Base-by-base conservation (phyloP, 2,329 filamentous ascomycete genomes). In the Ophiocordyceps camponoti-rufipedis region DNA sequence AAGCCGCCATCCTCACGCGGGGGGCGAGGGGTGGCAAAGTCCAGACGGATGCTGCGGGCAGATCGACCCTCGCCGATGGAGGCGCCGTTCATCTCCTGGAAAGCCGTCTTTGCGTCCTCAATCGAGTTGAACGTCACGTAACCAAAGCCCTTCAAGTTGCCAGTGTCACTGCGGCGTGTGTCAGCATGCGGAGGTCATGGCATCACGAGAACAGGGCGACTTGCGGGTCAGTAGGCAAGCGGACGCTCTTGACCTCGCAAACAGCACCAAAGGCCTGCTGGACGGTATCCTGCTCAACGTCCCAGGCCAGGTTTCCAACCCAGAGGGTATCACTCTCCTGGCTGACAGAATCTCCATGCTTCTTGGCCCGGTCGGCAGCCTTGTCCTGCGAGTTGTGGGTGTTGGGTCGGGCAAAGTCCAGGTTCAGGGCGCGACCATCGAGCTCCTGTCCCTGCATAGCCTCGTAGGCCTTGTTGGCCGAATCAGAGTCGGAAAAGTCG, bases 271-370 rank as follows among this genome's bases (percentile, higher is more conserved):
- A 94, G 61, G 82, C 78, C 54, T 81, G 75, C 50, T 71, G 72
- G 54, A 95, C 72, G 52, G 70, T 66, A 46, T 88, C 82, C 68
- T 93, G 83, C 56, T 82, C 78, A 56, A 80, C 78, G 52, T 85
- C 78, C 67, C 93, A 95, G 44, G 84, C 80, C 53, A 95, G 69
- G 72, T 95, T 95, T 56, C 87, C 88, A 53, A 94, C 78, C 66
- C 91, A 95, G 48, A 95, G 74, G 40, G 88, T 95, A 53, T 88
- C 82, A 60, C 79, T 84, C 61, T 85, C 81, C 50, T 83, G 75
- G 70, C 82, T 88, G 58, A 80, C 69, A 54, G 75, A 72, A 63
- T 95, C 88, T 52, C 88, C 88, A 61, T 80, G 89, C 58, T 75
- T 72, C 61, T 69, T 63, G 53, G 79, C 76, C 42, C 80, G 77